phyloP scores from a whole-genome alignment of 371 early-diverging fungal species.

The Mucor racemosus region DNA sequence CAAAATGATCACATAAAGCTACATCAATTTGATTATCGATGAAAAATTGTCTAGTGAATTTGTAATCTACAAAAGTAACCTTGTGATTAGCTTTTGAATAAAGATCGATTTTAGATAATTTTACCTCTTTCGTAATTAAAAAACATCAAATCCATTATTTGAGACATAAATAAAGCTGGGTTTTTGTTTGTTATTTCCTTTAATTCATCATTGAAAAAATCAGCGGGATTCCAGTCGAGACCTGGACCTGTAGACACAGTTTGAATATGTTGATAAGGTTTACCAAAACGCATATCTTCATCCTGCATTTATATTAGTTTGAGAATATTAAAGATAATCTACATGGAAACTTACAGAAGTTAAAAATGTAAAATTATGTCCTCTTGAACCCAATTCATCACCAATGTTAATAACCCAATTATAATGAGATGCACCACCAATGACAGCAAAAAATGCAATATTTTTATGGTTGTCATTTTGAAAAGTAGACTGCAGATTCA shows the following conservation, averaged over 20 bases:
- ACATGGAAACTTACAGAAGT: conserved; percentile 16
- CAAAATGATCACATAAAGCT: conserved; percentile 19
- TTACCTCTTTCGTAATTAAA: conserved; percentile 11
- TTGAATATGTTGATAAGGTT: conserved; percentile 6
- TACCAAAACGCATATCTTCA: conserved; percentile 8
- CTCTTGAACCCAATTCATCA: conserved; percentile 7
- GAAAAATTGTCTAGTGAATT: not conserved
- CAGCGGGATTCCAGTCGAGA: not conserved
- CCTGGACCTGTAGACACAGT: conserved; percentile 3
- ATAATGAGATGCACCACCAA: conserved; percentile 18
- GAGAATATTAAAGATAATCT: not conserved
- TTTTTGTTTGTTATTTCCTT: not conserved
- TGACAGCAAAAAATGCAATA: conserved; percentile 1
- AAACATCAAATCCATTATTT: not conserved
- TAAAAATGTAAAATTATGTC: conserved; percentile 13
- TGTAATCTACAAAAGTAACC: not conserved
- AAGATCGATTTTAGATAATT: not conserved
- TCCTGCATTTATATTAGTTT: not conserved
- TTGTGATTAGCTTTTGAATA: not conserved
- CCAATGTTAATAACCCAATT: conserved; percentile 14
- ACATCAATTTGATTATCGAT: conserved; percentile 7
- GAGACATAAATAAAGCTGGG: not conserved
- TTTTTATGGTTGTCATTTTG: conserved; percentile 1
- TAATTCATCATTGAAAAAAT: not conserved
- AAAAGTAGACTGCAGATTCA: conserved; percentile 7